Evolutionary conservation across 345 rosid species (phyloP).

Genomic region (Arabis hirsuta): DNA sequence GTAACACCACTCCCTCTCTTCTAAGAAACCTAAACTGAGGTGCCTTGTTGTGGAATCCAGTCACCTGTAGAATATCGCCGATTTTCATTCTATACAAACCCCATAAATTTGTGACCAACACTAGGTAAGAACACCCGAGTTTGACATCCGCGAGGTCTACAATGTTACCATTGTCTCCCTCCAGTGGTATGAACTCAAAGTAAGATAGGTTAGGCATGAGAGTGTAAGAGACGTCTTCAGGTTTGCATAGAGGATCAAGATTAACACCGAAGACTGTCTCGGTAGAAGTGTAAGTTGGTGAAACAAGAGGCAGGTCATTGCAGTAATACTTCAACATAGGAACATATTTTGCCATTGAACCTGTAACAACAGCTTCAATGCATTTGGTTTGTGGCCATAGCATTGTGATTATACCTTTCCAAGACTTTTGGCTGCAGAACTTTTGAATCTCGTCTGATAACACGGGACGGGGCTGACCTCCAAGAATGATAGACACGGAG

Average conservation of each 20-base stretch:
- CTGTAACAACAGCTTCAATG: slow-evolving; percentile 61
- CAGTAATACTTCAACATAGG: slow-evolving; percentile 58
- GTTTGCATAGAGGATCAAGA: slow-evolving; percentile 56
- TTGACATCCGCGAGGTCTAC: slow-evolving; percentile 65
- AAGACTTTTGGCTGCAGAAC: slow-evolving; percentile 48
- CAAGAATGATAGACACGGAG: slow-evolving; percentile 45
- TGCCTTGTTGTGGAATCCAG: slow-evolving; percentile 6
- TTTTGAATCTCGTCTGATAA: slow-evolving; percentile 49
- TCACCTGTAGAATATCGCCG: neutral
- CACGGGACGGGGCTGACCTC: slow-evolving; percentile 40
- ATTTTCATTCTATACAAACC: slow-evolving; percentile 42
- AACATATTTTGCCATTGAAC: slow-evolving; percentile 70
- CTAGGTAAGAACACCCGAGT: slow-evolving; percentile 60
- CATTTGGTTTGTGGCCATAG: slow-evolving; percentile 67
- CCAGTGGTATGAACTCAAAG: slow-evolving; percentile 63
- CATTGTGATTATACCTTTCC: slow-evolving; percentile 68
- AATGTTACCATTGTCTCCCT: slow-evolving; percentile 26
- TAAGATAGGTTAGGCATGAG: slow-evolving; percentile 68
- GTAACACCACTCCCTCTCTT: neutral
- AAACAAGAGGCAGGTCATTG: slow-evolving; percentile 63
- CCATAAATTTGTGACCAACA: slow-evolving; percentile 66
- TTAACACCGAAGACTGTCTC: slow-evolving; percentile 66
- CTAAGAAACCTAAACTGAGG: slow-evolving; percentile 3
- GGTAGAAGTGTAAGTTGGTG: slow-evolving; percentile 53
- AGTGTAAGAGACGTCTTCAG: slow-evolving; percentile 67